These are phyloP conservation scores for Calycina herbarum DNA, from an alignment of 2,329 filamentous ascomycete genomes.

Conservation along the genomic window DNA sequence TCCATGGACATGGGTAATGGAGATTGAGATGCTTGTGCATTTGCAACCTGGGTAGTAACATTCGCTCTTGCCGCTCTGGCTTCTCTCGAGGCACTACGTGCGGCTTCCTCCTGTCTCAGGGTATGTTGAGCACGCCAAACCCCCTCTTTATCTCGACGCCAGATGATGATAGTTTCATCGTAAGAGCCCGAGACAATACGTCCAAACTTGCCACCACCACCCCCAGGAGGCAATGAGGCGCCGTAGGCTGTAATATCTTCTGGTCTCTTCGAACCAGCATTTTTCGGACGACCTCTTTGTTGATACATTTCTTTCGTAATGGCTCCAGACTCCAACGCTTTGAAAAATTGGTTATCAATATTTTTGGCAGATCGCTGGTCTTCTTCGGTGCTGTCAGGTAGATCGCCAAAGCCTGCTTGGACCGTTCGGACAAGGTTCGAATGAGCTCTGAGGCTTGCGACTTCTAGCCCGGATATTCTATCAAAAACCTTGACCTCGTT, in stretches of 20 bases:
- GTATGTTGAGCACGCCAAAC: slow-evolving; percentile 79
- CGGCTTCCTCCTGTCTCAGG: slow-evolving; percentile 72
- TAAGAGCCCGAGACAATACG: slow-evolving; percentile 98
- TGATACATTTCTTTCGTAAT: slow-evolving; percentile 36
- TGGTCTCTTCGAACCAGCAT: slow-evolving; percentile 70
- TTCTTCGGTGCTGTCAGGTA: slow-evolving; percentile 75
- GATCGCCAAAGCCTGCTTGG: slow-evolving; percentile 89
- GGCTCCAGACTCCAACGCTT: slow-evolving; percentile 53
- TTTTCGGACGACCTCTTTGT: slow-evolving; percentile 41
- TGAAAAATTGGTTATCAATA: slow-evolving; percentile 73
- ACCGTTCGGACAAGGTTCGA: slow-evolving; percentile 86
- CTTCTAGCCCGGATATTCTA: slow-evolving; percentile 78
- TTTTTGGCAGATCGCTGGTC: slow-evolving; percentile 70
- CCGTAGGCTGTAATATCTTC: slow-evolving; percentile 77
- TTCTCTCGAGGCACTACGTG: slow-evolving; percentile 45
- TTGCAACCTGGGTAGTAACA: not conserved
- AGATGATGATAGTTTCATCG: slow-evolving; percentile 93
- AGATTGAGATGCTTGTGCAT: slow-evolving; percentile 6
- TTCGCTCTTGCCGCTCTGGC: slow-evolving; percentile 14
- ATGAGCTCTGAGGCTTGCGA: slow-evolving; percentile 83
- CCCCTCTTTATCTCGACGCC: slow-evolving; percentile 82
- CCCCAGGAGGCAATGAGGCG: slow-evolving; percentile 85
- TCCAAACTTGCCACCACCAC: slow-evolving; percentile 83
- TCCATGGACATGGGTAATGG: not conserved
- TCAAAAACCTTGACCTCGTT: slow-evolving; percentile 96